Evolutionary conservation across 1,284 basidiomycete genomes (phyloP).

Genomic region (Cutaneotrichosporon cutaneum): DNA sequence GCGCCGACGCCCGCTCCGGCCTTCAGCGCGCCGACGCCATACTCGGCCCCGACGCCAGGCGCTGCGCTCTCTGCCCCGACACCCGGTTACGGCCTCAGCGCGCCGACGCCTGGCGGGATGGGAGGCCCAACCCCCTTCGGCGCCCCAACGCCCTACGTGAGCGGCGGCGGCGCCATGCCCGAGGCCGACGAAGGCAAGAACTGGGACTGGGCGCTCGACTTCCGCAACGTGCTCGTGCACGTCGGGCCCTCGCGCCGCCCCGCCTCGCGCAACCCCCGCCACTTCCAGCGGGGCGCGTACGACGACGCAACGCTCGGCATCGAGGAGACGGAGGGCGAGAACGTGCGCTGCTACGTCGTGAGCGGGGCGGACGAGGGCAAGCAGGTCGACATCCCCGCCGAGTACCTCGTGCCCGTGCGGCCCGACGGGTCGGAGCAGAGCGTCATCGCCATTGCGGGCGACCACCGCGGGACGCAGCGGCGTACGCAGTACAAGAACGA

Average conservation of each 20-base stretch:
- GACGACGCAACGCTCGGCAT: constrained; percentile 43
- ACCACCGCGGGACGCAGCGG: constrained; percentile 39
- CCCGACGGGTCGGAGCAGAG: constrained; percentile 42
- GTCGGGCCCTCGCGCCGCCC: constrained; percentile 37
- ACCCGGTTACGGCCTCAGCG: constrained; percentile 29
- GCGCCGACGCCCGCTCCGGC: constrained; percentile 57
- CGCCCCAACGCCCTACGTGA: constrained; percentile 21
- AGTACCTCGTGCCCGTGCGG: constrained; percentile 40
- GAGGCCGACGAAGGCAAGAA: constrained; percentile 22
- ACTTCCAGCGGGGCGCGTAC: constrained; percentile 44
- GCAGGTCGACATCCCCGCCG: constrained; percentile 39
- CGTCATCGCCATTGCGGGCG: constrained; percentile 38
- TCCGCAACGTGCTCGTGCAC: constrained; percentile 48
- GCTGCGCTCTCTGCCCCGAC: constrained; percentile 50
- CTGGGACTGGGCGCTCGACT: constrained; percentile 51
- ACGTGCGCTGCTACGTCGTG: constrained; percentile 14
- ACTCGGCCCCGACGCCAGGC: constrained; percentile 54
- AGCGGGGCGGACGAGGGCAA: constrained; percentile 33
- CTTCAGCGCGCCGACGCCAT: constrained; percentile 52
- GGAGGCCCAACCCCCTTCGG: constrained; percentile 54
- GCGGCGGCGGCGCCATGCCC: constrained; percentile 9
- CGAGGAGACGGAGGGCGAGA: constrained; percentile 28
- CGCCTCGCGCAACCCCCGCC: constrained; percentile 40
- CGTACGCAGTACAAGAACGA: constrained; percentile 40
- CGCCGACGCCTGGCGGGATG: constrained; percentile 40